These are phyloP conservation scores for Malus domestica DNA, from an alignment of 306 rosid genomes.

Conservation along the genomic window ASM211411v1 NC_041798.1:22498001-22498500, in stretches of 20 bases:
- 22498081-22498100: neutral
- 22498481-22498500: neutral
- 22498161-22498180: slow-evolving; percentile 45
- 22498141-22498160: neutral
- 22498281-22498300: slow-evolving; percentile 89
- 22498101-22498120: neutral
- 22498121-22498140: neutral
- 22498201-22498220: slow-evolving; percentile 83
- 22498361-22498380: neutral
- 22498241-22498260: slow-evolving; percentile 89
- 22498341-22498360: neutral
- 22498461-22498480: neutral
- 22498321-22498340: neutral
- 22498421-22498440: neutral
- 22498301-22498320: slow-evolving; percentile 10
- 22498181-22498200: slow-evolving; percentile 69
- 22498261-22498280: slow-evolving; percentile 99
- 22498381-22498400: neutral
- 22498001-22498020: neutral
- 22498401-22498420: neutral
- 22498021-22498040: neutral
- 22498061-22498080: neutral
- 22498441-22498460: neutral
- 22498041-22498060: neutral
- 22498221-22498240: slow-evolving; percentile 94